phyloP scores from a whole-genome alignment of 805 yeast species.

The Ogataea siamensis region DNA sequence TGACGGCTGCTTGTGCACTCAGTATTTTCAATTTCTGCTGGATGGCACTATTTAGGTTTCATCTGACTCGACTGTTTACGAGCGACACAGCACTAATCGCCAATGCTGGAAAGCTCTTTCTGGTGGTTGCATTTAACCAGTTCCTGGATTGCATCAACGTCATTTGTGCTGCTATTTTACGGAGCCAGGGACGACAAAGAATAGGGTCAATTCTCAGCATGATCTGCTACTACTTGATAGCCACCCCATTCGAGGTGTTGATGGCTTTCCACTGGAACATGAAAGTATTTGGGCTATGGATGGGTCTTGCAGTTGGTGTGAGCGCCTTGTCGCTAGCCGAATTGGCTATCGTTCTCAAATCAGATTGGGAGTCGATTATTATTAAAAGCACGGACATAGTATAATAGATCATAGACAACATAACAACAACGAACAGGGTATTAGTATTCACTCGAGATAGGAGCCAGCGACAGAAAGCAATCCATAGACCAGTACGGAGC shows the following conservation, averaged over 20 bases:
- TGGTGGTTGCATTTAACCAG: slow-evolving; percentile 48
- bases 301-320: slow-evolving; percentile 45
- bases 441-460: slow-evolving; percentile 12
- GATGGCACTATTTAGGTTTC: slow-evolving; percentile 37
- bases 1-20: slow-evolving; percentile 31
- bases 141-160: slow-evolving; percentile 48
- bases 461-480: slow-evolving; percentile 29
- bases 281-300: slow-evolving; percentile 48
- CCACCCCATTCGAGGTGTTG: slow-evolving; percentile 46
- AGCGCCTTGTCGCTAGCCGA: slow-evolving; percentile 40
- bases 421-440: slow-evolving; percentile 4
- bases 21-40: slow-evolving; percentile 41
- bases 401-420: slow-evolving; percentile 5
- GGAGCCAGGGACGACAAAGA: slow-evolving; percentile 56
- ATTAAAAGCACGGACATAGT: slow-evolving; percentile 28
- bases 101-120: slow-evolving; percentile 40
- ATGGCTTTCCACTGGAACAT: slow-evolving; percentile 42
- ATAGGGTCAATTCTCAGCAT: slow-evolving; percentile 50
- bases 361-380: slow-evolving; percentile 55
- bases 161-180: slow-evolving; percentile 44
- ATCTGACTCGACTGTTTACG: slow-evolving; percentile 43
- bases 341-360: slow-evolving; percentile 39
- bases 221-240: slow-evolving; percentile 46
- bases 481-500: slow-evolving; percentile 23
- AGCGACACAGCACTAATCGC: slow-evolving; percentile 38